Evolutionary conservation across 2,329 filamentous ascomycete genomes (phyloP).

Genomic region (Stagonosporopsis rhizophila): DNA sequence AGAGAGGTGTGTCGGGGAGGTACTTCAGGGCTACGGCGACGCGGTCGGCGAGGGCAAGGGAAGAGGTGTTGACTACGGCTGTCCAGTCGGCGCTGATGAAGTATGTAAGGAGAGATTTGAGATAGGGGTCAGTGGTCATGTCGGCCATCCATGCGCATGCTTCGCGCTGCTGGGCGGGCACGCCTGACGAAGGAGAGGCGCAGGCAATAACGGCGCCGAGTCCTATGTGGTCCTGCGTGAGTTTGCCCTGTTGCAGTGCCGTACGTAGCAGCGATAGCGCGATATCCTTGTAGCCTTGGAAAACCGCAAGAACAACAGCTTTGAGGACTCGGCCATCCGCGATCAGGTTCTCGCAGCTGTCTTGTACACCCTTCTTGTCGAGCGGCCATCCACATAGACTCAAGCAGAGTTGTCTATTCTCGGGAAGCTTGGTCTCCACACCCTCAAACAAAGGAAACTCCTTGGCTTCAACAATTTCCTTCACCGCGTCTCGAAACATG

Average conservation of each 20-base stretch:
- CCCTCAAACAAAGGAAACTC: slow-evolving; percentile 70
- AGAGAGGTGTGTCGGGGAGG: slow-evolving; percentile 63
- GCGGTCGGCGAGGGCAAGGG: slow-evolving; percentile 76
- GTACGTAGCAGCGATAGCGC: slow-evolving; percentile 74
- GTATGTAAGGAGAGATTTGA: slow-evolving; percentile 79
- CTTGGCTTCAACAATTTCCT: slow-evolving; percentile 68
- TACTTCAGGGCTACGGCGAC: slow-evolving; percentile 76
- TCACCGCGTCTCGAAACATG: slow-evolving; percentile 62
- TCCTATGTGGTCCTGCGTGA: slow-evolving; percentile 57
- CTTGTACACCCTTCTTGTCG: slow-evolving; percentile 59
- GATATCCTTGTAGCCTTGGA: slow-evolving; percentile 72
- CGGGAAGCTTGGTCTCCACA: slow-evolving; percentile 67
- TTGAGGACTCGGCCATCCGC: slow-evolving; percentile 70
- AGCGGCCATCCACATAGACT: slow-evolving; percentile 77
- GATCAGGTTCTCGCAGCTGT: slow-evolving; percentile 59
- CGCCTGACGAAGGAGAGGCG: slow-evolving; percentile 47
- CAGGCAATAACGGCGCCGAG: slow-evolving; percentile 58
- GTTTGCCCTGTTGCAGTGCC: slow-evolving; percentile 72
- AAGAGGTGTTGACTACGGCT: slow-evolving; percentile 73
- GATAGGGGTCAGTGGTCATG: slow-evolving; percentile 75
- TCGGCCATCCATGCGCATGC: slow-evolving; percentile 68
- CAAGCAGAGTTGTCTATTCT: slow-evolving; percentile 77
- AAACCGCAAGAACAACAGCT: slow-evolving; percentile 77
- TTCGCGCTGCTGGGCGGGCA: slow-evolving; percentile 66
- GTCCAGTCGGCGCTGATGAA: slow-evolving; percentile 80